Evolutionary conservation across 2,329 filamentous ascomycete species (phyloP).

Genomic region (Fusarium annulatum): DNA sequence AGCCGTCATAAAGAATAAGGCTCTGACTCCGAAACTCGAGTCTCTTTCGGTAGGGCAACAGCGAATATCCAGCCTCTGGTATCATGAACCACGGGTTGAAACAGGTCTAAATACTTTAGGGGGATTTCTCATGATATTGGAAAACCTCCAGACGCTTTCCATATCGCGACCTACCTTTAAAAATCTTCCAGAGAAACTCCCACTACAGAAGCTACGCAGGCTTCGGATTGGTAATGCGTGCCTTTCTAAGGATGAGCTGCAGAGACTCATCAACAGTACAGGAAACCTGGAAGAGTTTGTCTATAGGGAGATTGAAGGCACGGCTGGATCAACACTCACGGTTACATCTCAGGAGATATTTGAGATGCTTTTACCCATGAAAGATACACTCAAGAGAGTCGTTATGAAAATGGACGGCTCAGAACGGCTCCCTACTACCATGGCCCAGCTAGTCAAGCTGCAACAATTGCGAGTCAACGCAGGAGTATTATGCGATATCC

Average conservation of each 20-base stretch:
- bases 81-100: neutral
- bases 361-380: neutral
- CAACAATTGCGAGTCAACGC: neutral
- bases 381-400: neutral
- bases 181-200: neutral
- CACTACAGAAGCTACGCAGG: neutral
- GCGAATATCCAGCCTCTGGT: neutral
- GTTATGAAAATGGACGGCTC: neutral
- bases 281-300: slow-evolving; percentile 2
- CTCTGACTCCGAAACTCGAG: neutral
- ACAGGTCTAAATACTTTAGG: neutral
- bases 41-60: neutral
- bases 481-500: neutral
- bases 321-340: accelerated
- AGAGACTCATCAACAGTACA: neutral
- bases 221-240: neutral
- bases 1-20: neutral
- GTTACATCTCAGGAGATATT: neutral
- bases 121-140: neutral
- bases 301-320: neutral
- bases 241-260: neutral
- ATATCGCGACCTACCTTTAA: neutral
- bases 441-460: neutral
- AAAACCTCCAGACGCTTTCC: neutral
- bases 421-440: neutral